Evolutionary conservation across 2,329 filamentous ascomycete species (phyloP).

Genomic region (Pseudogymnoascus sp.): DNA sequence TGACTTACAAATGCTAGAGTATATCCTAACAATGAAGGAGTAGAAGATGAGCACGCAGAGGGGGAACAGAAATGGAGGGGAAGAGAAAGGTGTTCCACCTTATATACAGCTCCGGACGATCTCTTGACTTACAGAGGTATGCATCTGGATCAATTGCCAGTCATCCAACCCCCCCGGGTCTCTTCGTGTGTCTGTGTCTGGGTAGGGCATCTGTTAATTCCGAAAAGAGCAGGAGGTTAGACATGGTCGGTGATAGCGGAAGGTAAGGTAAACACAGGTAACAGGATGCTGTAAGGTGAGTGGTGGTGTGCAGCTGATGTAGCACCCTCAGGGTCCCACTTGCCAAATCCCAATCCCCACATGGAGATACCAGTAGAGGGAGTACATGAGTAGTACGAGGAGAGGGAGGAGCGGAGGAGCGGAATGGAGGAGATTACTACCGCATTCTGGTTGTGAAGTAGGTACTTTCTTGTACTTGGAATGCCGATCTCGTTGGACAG

Average conservation of each 20-base stretch:
- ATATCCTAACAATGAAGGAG: background rate
- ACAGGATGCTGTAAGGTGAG: background rate
- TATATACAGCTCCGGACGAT: background rate
- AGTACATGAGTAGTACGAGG: background rate
- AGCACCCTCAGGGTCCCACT: constrained; percentile 5
- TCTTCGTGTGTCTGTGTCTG: background rate
- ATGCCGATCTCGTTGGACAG: background rate
- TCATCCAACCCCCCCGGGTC: background rate
- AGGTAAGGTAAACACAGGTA: background rate
- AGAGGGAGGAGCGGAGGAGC: background rate
- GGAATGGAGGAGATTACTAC: background rate
- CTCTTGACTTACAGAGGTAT: background rate
- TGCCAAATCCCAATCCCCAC: background rate
- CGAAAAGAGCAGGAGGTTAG: constrained; percentile 2
- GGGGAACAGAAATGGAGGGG: background rate
- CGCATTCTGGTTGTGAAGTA: background rate
- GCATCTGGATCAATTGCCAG: background rate
- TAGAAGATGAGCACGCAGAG: background rate
- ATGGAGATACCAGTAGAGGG: background rate
- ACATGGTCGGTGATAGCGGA: background rate
- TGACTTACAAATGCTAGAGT: background rate
- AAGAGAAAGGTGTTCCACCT: background rate
- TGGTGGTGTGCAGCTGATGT: background rate
- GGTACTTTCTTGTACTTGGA: background rate
- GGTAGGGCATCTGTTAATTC: background rate